Evolutionary conservation across 2,329 filamentous ascomycete genomes (phyloP), one percentile per base, ranked within the genome.

Genomic region (Beauveria pseudobassiana): DNA sequence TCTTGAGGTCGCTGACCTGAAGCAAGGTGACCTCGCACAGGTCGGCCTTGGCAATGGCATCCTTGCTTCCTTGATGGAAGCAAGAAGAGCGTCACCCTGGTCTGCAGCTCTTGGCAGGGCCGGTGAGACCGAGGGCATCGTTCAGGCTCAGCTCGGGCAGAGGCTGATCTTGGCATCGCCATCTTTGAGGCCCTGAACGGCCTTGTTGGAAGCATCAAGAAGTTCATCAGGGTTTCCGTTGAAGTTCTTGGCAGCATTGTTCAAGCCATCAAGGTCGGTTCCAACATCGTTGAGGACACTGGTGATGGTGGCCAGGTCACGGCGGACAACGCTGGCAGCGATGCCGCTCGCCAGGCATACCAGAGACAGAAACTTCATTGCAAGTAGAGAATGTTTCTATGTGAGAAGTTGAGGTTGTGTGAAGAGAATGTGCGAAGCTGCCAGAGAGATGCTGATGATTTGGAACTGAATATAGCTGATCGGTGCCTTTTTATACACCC

Each of bases 11-110:
- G 30, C n/a, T 49, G 34, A 71, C 59, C 59, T 70, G 62, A n/a
- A 64, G 26, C 54, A 66, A 66, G 50, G 71, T 66, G 45, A 66
- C 62, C 22, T 62, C 63, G 66, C 72, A 73, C 5, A 70, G 67
- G 57, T 65, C 65, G 30, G 69, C 70, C 61, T 70, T 65, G 61
- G 72, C 57, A 52, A 73, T 61, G 16, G 63, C 62, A n/a, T 62
- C n/a, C 65, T 70, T 69, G 66, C 69, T 68, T 52, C 61, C 58
- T 68, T 65, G 62, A 73, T 67, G 61, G 67, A 64, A 20, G 62
- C 63, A 52, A 66, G 63, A 1, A 73, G 69, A 50, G 53, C 45
- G 65, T 67, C 64, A 12, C 65, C 67, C 59, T 66, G 30, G 63
- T 63, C 63, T 71, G 69, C 12, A 73, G 68, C 28, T 12, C 49